Conservation (phyloP, 768 basidiomycete genomes). For the Termitomyces sp. region DNA sequence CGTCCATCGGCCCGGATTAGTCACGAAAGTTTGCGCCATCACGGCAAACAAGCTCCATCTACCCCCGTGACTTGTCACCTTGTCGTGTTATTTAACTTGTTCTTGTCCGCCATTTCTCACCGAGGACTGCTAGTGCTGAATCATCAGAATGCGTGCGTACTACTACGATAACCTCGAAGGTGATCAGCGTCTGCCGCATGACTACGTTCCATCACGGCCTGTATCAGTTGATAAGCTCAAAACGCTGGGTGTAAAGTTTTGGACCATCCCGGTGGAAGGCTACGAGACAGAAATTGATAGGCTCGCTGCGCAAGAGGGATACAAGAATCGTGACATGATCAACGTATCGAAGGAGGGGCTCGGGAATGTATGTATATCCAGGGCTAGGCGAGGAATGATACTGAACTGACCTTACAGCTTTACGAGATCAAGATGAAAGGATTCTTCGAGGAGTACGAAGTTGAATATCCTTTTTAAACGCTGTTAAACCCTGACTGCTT, state of each 20-base stretch:
- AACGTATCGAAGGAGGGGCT: slow-evolving; percentile 74
- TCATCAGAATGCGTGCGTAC: slow-evolving; percentile 58
- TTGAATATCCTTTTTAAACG: background rate
- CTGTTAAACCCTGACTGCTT: background rate
- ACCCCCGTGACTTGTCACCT: background rate
- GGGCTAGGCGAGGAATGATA: background rate
- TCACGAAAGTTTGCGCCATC: background rate
- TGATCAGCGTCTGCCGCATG: slow-evolving; percentile 80
- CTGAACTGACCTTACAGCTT: slow-evolving; percentile 18
- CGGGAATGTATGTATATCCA: slow-evolving; percentile 52
- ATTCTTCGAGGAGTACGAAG: slow-evolving; percentile 77
- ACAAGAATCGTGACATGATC: slow-evolving; percentile 82
- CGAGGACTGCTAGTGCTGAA: background rate
- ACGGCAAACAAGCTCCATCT: background rate
- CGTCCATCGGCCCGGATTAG: background rate
- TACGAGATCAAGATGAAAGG: slow-evolving; percentile 80
- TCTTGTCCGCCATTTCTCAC: background rate
- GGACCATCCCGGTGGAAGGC: slow-evolving; percentile 59
- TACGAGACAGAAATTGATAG: slow-evolving; percentile 53
- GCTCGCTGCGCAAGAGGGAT: slow-evolving; percentile 62
- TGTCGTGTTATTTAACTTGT: background rate
- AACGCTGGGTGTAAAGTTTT: slow-evolving; percentile 59
- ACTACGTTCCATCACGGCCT: slow-evolving; percentile 53
- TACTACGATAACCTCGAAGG: slow-evolving; percentile 71
- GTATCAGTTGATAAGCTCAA: slow-evolving; percentile 46